Base-by-base conservation (phyloP, 2,329 filamentous ascomycete genomes). In the Hirsutella rhossiliensis region DNA sequence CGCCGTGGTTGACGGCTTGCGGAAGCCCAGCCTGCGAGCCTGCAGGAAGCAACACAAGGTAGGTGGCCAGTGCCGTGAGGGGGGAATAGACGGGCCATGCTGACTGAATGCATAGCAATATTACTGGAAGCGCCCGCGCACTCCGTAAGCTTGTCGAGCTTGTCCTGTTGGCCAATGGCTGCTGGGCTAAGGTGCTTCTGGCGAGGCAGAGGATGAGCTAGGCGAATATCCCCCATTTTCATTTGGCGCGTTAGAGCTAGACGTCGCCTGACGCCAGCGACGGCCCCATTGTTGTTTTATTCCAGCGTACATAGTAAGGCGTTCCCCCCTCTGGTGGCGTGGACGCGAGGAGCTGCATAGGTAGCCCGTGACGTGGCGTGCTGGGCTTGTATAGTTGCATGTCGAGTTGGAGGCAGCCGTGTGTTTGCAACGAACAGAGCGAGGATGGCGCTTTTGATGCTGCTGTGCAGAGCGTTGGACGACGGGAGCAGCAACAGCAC, bases 41-140 rank as follows among this genome's bases (percentile, higher is more conserved):
- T 96, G 92, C 59, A 78, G 92, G 57, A 97, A 96, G 68, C 87
- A 92, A 60, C 92, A 98, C 66, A 97, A 97, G 86, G 90, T 97
- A 75, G 59, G 70, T 62, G 48, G 34, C 43, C n/a, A 20, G 5
- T n/a, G 20, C 17, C 18, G 15, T 3, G 15, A 5, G 13, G 17
- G 29, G 17, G 18, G 15, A 19, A 11, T 17, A 11, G n/a, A 32
- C 15, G 34, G 34, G 3, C 34, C 15, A 6, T 6, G n/a, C 34
- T 37, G 34, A 37, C 34, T n/a, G 34, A 11, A 17, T 9, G 3
- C 15, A n/a, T 18, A 81, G 78, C 78, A 82, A 79, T 82, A 82
- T 55, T 82, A 78, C 60, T 82, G 78, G 78, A 82, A 82, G 65
- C 69, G 72, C 42, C 78, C 78, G 12, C 68, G 68, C 52, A 81